Conservation (phyloP, 768 basidiomycete genomes). For the Lactifluus pinguis region DNA sequence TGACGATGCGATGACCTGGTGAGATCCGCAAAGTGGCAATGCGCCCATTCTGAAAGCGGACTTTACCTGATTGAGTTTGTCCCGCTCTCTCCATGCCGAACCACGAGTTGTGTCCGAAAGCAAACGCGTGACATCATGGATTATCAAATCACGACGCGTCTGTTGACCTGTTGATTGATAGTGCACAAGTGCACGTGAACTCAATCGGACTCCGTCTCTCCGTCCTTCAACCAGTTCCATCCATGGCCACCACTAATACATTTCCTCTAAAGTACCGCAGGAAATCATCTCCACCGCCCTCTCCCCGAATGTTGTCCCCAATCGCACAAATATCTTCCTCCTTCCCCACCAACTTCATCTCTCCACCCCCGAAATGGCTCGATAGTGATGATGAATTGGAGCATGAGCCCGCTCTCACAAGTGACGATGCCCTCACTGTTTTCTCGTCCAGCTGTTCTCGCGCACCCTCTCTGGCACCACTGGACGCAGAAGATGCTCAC, state of each 20-base stretch:
- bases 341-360: neutral
- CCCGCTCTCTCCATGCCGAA: too few species aligned
- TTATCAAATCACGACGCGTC: neutral
- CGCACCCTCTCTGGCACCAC: slow-evolving; percentile 13
- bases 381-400: slow-evolving; percentile 17
- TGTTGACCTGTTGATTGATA: neutral
- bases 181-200: neutral
- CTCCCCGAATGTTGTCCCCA: slow-evolving; percentile 5
- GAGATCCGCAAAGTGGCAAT: too few species aligned
- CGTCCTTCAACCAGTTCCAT: neutral
- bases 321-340: neutral
- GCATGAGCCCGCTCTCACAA: slow-evolving; percentile 16
- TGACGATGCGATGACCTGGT: too few species aligned
- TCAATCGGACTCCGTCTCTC: neutral
- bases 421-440: slow-evolving; percentile 17
- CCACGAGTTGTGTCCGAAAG: too few species aligned
- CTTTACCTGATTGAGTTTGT: too few species aligned
- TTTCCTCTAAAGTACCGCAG: slow-evolving; percentile 13
- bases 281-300: slow-evolving; percentile 6
- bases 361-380: slow-evolving; percentile 10
- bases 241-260: neutral
- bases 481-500: slow-evolving; percentile 12
- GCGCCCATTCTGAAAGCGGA: too few species aligned
- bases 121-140: neutral
- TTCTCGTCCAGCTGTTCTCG: slow-evolving; percentile 10